Conservation (phyloP, 2,329 filamentous ascomycete genomes). For the Colletotrichum melonis region DNA sequence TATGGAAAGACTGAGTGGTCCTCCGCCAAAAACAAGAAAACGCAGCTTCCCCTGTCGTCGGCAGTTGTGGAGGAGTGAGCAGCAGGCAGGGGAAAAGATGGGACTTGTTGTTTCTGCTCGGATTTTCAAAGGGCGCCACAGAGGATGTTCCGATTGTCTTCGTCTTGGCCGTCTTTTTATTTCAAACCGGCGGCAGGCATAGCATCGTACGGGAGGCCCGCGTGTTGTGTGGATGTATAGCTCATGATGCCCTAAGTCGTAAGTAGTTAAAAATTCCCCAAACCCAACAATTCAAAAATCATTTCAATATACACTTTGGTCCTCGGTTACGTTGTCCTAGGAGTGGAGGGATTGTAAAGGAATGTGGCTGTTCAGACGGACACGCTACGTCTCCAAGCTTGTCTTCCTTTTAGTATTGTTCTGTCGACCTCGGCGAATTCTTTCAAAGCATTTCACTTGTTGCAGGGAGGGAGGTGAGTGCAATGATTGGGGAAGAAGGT, state of each 20-base stretch:
- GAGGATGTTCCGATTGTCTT: conserved; percentile 22
- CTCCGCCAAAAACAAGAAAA: neutral
- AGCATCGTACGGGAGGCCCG: conserved; percentile 27
- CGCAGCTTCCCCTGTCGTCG: conserved; percentile 11
- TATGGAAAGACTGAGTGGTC: conserved; percentile 16
- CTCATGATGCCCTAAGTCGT: conserved; percentile 19
- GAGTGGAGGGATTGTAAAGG: neutral
- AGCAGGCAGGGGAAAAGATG: conserved; percentile 18
- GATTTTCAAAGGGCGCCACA: conserved; percentile 13
- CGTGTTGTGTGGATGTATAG: conserved; percentile 21
- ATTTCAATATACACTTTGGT: conserved; percentile 3
- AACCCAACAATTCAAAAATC: conserved; percentile 21
- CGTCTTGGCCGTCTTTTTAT: conserved; percentile 10
- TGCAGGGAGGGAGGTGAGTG: too few relatives aligned
- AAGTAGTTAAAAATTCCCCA: conserved; percentile 31
- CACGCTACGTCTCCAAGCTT: too few relatives aligned
- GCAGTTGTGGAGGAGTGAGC: neutral
- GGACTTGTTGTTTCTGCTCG: conserved; percentile 2
- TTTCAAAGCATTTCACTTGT: too few relatives aligned
- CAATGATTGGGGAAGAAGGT: too few relatives aligned
- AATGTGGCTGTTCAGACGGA: too few relatives aligned
- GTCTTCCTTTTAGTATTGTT: too few relatives aligned
- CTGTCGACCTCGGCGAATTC: too few relatives aligned
- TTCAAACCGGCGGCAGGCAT: conserved; percentile 21
- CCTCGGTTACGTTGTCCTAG: neutral